Percentiles rank a stretch among this genome's conserved stretches.
Evolutionary conservation across 768 basidiomycete species (phyloP).

Genomic region (Psilocybe cyanescens): DNA sequence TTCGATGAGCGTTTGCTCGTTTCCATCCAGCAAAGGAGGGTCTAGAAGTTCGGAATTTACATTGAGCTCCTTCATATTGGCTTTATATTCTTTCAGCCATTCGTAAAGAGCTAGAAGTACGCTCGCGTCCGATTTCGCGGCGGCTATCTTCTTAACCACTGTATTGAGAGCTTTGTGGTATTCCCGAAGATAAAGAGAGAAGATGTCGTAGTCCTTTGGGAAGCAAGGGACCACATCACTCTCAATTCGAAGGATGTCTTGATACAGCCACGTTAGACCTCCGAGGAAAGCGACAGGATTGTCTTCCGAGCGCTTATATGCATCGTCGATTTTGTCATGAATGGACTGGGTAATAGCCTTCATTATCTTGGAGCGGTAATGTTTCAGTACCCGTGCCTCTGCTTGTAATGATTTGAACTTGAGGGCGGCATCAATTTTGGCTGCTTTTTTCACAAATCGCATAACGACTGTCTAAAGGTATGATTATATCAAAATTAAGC

Average conservation of each 20-base stretch:
- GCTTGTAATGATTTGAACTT: constrained; percentile 95
- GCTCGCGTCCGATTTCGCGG: constrained; percentile 84
- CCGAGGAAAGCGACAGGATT: constrained; percentile 78
- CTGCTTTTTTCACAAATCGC: constrained; percentile 91
- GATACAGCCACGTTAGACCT: constrained; percentile 87
- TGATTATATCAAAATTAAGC: background rate
- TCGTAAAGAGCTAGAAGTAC: constrained; percentile 84
- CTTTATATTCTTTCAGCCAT: constrained; percentile 96
- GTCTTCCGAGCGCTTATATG: constrained; percentile 62
- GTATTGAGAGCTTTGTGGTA: constrained; percentile 88
- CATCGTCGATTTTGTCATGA: constrained; percentile 67
- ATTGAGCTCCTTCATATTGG: constrained; percentile 92
- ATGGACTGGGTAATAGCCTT: constrained; percentile 83
- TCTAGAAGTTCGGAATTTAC: constrained; percentile 81
- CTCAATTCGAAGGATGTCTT: constrained; percentile 93
- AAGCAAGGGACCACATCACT: constrained; percentile 90
- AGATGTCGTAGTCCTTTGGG: constrained; percentile 90
- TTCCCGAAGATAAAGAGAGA: constrained; percentile 79
- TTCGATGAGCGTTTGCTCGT: constrained; percentile 91
- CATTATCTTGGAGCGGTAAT: constrained; percentile 89
- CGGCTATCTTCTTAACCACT: constrained; percentile 70
- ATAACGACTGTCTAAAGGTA: constrained; percentile 82
- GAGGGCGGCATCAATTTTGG: constrained; percentile 89
- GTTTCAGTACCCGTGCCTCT: constrained; percentile 90
- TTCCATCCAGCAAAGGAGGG: constrained; percentile 92